A percentile compares a stretch with the other conserved stretches of the same genome.
phyloP scores from a whole-genome alignment of 805 yeast species.

The Ogataea ramenticola region DNA sequence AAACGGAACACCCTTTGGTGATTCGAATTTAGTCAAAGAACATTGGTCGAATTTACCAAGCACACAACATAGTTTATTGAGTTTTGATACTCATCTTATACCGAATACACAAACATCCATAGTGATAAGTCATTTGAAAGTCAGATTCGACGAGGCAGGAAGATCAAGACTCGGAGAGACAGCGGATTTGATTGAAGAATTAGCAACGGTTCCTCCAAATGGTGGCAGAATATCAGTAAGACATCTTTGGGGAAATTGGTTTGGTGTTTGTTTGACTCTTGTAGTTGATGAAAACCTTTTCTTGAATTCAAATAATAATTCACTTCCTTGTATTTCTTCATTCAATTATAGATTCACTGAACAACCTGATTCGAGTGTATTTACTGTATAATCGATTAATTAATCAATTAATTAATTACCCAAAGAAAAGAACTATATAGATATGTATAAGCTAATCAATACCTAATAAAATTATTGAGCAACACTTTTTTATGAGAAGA shows the following conservation, averaged over 20 bases:
- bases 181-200: constrained; percentile 37
- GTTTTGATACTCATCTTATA: constrained; percentile 58
- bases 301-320: constrained; percentile 12
- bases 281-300: constrained; percentile 48
- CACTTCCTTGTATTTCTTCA: constrained; percentile 42
- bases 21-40: constrained; percentile 47
- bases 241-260: constrained; percentile 62
- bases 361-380: constrained; percentile 39
- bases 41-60: constrained; percentile 50
- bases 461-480: background rate
- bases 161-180: constrained; percentile 57
- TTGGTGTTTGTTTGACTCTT: constrained; percentile 55
- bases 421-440: background rate
- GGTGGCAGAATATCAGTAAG: constrained; percentile 21
- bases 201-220: background rate
- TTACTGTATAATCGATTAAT: background rate
- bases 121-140: constrained; percentile 46
- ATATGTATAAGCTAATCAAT: background rate
- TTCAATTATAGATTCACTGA: constrained; percentile 62
- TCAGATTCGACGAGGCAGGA: constrained; percentile 73
- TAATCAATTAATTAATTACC: background rate
- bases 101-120: constrained; percentile 28
- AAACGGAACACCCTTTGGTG: constrained; percentile 51
- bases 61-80: constrained; percentile 57
- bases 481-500: no score